Conservation (phyloP, 331 rosid genomes). For the Rosa hybrid region DNA sequence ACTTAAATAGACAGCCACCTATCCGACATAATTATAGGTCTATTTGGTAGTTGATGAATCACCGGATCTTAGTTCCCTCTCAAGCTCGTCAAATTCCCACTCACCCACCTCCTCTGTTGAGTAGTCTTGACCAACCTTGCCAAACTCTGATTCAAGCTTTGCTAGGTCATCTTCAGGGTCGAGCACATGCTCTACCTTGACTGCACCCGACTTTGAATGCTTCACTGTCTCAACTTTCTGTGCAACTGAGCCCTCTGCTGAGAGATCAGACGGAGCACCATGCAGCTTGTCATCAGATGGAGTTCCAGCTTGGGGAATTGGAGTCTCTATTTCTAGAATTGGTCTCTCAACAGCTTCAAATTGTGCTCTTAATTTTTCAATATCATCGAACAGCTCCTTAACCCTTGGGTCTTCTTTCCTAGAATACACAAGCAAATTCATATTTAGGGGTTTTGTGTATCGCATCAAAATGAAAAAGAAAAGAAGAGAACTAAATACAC, state of each 20-base stretch:
- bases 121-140: slow-evolving; percentile 77
- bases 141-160: slow-evolving; percentile 86
- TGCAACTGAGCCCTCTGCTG: slow-evolving; percentile 26
- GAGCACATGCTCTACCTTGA: slow-evolving; percentile 42
- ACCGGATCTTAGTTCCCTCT: slow-evolving; percentile 72
- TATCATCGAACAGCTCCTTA: slow-evolving; percentile 70
- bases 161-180: slow-evolving; percentile 87
- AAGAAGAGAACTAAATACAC: neutral
- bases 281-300: slow-evolving; percentile 43
- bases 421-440: slow-evolving; percentile 24
- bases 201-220: slow-evolving; percentile 41
- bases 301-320: slow-evolving; percentile 41
- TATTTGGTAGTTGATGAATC: slow-evolving; percentile 39
- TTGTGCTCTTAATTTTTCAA: slow-evolving; percentile 57
- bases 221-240: slow-evolving; percentile 39
- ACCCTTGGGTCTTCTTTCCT: slow-evolving; percentile 83
- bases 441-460: neutral
- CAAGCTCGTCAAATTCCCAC: slow-evolving; percentile 99
- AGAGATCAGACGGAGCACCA: slow-evolving; percentile 33
- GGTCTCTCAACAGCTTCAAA: slow-evolving; percentile 93
- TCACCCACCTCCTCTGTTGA: slow-evolving; percentile 75
- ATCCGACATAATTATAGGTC: neutral
- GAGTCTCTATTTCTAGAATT: slow-evolving; percentile 68
- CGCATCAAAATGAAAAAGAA: neutral
- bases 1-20: slow-evolving; percentile 26